Conservation (phyloP, 1,284 basidiomycete genomes). For the Ceratobasidium papillatum region DNA sequence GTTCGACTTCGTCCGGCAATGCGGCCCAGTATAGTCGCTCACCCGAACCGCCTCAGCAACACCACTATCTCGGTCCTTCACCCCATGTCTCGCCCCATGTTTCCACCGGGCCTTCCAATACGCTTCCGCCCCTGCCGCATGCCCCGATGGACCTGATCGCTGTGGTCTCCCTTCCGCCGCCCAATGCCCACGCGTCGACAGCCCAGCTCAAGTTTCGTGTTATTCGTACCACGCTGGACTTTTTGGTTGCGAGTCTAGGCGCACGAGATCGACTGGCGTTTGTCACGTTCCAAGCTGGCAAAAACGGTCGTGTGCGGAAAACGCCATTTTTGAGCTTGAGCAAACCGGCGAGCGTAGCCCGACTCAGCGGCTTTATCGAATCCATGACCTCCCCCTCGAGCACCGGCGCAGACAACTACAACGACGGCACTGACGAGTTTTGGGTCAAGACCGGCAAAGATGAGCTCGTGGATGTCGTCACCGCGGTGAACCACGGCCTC, state of each 20-base stretch:
- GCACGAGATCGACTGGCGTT: conserved; percentile 81
- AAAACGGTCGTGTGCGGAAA: conserved; percentile 79
- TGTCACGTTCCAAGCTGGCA: conserved; percentile 88
- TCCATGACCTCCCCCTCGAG: conserved; percentile 61
- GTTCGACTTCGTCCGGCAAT: conserved; percentile 53
- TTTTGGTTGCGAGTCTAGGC: conserved; percentile 78
- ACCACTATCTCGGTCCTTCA: conserved; percentile 21
- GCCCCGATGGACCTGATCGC: conserved; percentile 92
- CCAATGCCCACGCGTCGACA: conserved; percentile 65
- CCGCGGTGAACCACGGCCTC: conserved; percentile 91
- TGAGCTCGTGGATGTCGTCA: conserved; percentile 94
- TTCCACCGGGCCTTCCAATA: conserved; percentile 78
- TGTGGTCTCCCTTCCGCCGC: conserved; percentile 85
- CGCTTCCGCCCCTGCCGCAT: conserved; percentile 79
- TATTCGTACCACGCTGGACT: conserved; percentile 85
- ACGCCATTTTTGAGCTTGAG: conserved; percentile 87
- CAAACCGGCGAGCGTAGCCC: conserved; percentile 69
- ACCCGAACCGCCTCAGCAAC: conserved; percentile 51
- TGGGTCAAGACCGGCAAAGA: conserved; percentile 79
- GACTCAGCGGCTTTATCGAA: conserved; percentile 81
- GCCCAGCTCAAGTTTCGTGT: conserved; percentile 85
- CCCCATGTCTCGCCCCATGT: conserved; percentile 69
- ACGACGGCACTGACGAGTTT: conserved; percentile 69
- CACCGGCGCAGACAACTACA: conserved; percentile 51
- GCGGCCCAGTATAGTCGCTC: conserved; percentile 54